phyloP scores from a whole-genome alignment of 106 monocot species.

The Phalaenopsis equestris region DNA sequence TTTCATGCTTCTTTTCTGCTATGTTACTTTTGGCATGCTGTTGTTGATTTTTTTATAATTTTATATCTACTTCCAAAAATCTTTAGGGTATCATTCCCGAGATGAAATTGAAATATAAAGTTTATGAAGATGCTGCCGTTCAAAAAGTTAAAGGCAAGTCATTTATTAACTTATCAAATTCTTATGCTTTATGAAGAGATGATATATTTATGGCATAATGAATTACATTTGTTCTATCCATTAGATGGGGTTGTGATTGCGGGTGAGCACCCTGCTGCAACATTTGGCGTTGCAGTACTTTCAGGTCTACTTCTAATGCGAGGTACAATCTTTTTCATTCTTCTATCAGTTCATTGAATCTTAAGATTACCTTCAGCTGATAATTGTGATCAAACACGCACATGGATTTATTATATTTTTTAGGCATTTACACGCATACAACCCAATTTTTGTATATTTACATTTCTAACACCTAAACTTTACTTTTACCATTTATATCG shows the following conservation, averaged over 20 bases:
- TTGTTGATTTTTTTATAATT: background rate
- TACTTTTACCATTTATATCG: too few species aligned
- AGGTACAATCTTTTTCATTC: conserved; percentile 7
- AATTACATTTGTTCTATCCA: background rate
- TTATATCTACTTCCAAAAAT: background rate
- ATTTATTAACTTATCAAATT: background rate
- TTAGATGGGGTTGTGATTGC: conserved; percentile 19
- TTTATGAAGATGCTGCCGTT: conserved; percentile 24
- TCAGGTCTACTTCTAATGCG: conserved; percentile 21
- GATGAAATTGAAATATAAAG: conserved; percentile 11
- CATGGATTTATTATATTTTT: background rate
- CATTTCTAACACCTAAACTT: too few species aligned
- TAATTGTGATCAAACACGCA: background rate
- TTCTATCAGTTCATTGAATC: background rate
- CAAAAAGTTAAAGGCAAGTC: conserved; percentile 23
- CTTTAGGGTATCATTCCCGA: background rate
- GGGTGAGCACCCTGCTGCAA: conserved; percentile 13
- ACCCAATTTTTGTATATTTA: too few species aligned
- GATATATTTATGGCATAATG: background rate
- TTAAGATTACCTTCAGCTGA: background rate
- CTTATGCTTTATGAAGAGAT: background rate
- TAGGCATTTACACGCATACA: too few species aligned
- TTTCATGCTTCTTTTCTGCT: background rate
- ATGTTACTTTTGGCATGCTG: background rate
- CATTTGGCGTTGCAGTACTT: conserved; percentile 12